Base-by-base conservation (phyloP, 192 early-diverging fungal genomes). In the Rhizophlyctis rosea region DNA sequence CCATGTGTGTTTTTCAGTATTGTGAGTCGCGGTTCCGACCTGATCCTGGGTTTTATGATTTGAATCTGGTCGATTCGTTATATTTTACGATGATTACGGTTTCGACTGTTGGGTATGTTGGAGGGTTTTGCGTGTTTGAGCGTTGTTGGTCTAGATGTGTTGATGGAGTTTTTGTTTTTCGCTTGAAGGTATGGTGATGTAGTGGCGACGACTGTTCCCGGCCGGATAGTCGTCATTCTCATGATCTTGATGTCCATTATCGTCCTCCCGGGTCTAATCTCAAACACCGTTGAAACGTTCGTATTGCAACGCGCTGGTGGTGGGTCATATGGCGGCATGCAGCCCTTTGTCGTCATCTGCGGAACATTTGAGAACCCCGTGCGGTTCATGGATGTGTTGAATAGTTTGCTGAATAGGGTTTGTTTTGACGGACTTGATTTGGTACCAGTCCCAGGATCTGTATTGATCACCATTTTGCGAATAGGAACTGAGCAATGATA, bases 91-190 rank as follows among this genome's bases (percentile, higher is more conserved):
- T 87, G 49, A 84, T 87, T 57, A 86, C 84, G 1, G 68, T 85
- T n/a, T 81, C 83, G 2, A 90, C 88, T 2, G 88, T 90, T 7
- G 88, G 88, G 21, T 89, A 87, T 61, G n/a, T n/a, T n/a, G n/a
- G n/a, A n/a, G n/a, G n/a, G n/a, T n/a, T n/a, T n/a, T n/a, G n/a
- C n/a, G n/a, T n/a, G n/a, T n/a, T n/a, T n/a, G n/a, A n/a, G n/a
- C n/a, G n/a, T n/a, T n/a, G n/a, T n/a, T n/a, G n/a, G n/a, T n/a
- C n/a, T n/a, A n/a, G n/a, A n/a, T n/a, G n/a, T n/a, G n/a, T n/a
- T n/a, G n/a, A n/a, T n/a, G n/a, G n/a, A n/a, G n/a, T n/a, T n/a
- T n/a, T n/a, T n/a, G n/a, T n/a, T n/a, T n/a, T n/a, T n/a, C n/a
- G n/a, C n/a, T n/a, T n/a, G n/a, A n/a, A n/a, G n/a, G 18, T 44